Evolutionary conservation across 2,329 filamentous ascomycete species (phyloP).

Genomic region (Sporothrix pseudoabietina): DNA sequence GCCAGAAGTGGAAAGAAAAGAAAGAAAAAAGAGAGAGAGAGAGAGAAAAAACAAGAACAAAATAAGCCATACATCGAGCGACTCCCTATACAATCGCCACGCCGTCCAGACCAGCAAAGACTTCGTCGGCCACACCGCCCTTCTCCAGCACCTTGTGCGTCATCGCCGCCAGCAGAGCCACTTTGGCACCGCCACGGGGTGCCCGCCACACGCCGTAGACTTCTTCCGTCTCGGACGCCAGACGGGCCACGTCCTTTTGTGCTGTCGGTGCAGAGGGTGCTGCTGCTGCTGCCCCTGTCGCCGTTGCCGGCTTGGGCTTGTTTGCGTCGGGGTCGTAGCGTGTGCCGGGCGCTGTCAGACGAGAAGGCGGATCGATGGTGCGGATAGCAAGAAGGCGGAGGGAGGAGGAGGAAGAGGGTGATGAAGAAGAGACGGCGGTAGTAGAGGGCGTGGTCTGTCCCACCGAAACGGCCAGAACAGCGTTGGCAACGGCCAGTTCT

Average conservation of each 20-base stretch:
- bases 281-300: neutral
- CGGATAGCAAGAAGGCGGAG: conserved; percentile 68
- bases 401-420: conserved; percentile 39
- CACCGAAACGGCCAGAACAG: conserved; percentile 82
- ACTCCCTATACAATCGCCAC: conserved; percentile 63
- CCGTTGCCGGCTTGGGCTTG: conserved; percentile 48
- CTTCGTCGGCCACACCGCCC: conserved; percentile 82
- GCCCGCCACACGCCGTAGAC: conserved; percentile 82
- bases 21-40: no score
- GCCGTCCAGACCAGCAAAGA: conserved; percentile 76
- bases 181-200: conserved; percentile 79
- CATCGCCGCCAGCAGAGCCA: conserved; percentile 70
- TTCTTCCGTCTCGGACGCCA: conserved; percentile 53
- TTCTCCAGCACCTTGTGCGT: conserved; percentile 74
- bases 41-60: neutral
- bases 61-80: no score
- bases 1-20: conserved; percentile 28
- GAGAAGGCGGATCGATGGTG: conserved; percentile 73
- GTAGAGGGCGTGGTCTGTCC: conserved; percentile 49
- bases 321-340: conserved; percentile 63
- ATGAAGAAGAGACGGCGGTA: conserved; percentile 27
- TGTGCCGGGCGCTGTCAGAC: conserved; percentile 71
- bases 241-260: conserved; percentile 38
- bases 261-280: neutral
- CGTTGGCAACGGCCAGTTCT: conserved; percentile 90